Conservation (phyloP, 1,139 yeast genomes). For the Dujonia santamariae region DNA sequence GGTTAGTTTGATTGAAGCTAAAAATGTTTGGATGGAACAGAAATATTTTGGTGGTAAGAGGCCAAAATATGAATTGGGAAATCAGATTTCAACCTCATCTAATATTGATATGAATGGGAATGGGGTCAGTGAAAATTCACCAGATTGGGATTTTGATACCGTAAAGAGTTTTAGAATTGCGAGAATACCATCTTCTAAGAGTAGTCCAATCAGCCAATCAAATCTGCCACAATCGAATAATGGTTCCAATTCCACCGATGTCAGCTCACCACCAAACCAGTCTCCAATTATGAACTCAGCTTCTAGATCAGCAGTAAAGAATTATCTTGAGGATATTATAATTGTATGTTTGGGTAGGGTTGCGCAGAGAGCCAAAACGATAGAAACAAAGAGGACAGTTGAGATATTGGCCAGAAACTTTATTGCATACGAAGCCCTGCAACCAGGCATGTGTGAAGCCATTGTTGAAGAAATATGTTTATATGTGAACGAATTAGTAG, state of each 20-base stretch:
- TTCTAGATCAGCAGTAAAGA: slow-evolving; percentile 8
- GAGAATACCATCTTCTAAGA: slow-evolving; percentile 8
- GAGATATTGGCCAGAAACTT: slow-evolving; percentile 35
- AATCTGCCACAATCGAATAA: slow-evolving; percentile 3
- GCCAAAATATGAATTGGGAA: slow-evolving; percentile 23
- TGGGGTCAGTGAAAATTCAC: no score
- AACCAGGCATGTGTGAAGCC: slow-evolving; percentile 64
- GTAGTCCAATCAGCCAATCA: slow-evolving; percentile 5
- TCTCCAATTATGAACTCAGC: slow-evolving; percentile 2
- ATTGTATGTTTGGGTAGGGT: slow-evolving; percentile 42
- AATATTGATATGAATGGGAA: no score
- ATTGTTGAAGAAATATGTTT: slow-evolving; percentile 53
- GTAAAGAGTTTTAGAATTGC: slow-evolving; percentile 4
- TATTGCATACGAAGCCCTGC: slow-evolving; percentile 43
- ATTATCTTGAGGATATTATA: slow-evolving; percentile 32
- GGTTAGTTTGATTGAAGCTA: slow-evolving; percentile 19
- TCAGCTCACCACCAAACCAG: slow-evolving; percentile 1
- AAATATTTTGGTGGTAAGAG: slow-evolving; percentile 10
- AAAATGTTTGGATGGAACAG: slow-evolving; percentile 19
- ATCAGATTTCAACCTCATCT: neutral
- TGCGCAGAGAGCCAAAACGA: slow-evolving; percentile 45
- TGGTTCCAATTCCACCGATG: slow-evolving; percentile 1
- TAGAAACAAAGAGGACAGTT: slow-evolving; percentile 45
- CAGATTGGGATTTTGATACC: slow-evolving; percentile 20
- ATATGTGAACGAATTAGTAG: slow-evolving; percentile 2